phyloP scores from a whole-genome alignment of 2,329 filamentous ascomycete species.

The Colletotrichum gloeosporioides region DNA sequence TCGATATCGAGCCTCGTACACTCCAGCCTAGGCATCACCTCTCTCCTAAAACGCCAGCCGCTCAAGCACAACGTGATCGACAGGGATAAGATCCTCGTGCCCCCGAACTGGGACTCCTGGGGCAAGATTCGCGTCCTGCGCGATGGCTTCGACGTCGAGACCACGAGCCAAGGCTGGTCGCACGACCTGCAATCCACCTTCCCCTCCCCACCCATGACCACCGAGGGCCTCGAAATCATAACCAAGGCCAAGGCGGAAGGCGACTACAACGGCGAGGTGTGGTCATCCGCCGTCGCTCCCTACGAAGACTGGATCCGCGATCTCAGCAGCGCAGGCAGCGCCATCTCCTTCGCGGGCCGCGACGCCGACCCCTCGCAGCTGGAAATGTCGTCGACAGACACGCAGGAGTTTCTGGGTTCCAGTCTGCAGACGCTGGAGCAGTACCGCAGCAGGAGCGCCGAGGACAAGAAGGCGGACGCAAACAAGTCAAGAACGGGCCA shows the following conservation, averaged over 20 bases:
- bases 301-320: conserved; percentile 85
- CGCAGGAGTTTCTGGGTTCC: conserved; percentile 77
- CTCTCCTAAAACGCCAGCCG: conserved; percentile 77
- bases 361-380: conserved; percentile 49
- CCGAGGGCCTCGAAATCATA: conserved; percentile 24
- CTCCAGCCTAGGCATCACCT: conserved; percentile 85
- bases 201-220: conserved; percentile 33
- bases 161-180: conserved; percentile 83
- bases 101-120: conserved; percentile 98
- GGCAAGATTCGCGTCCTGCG: conserved; percentile 93
- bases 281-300: conserved; percentile 68
- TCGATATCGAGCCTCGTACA: conserved; percentile 82
- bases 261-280: conserved; percentile 23
- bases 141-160: conserved; percentile 91
- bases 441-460: conserved; percentile 57
- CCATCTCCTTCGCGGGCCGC: conserved; percentile 59
- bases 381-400: conserved; percentile 73
- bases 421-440: conserved; percentile 80
- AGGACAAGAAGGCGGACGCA: conserved; percentile 36
- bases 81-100: conserved; percentile 91
- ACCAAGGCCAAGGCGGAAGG: conserved; percentile 26
- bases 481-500: conserved; percentile 25
- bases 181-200: conserved; percentile 74
- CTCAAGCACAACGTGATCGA: conserved; percentile 92
- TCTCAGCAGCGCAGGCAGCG: conserved; percentile 63